Percentiles rank a stretch among this genome's conserved stretches.
Evolutionary conservation across 148 eudicot species (phyloP).

Genomic region (Talinum fruticosum): DNA sequence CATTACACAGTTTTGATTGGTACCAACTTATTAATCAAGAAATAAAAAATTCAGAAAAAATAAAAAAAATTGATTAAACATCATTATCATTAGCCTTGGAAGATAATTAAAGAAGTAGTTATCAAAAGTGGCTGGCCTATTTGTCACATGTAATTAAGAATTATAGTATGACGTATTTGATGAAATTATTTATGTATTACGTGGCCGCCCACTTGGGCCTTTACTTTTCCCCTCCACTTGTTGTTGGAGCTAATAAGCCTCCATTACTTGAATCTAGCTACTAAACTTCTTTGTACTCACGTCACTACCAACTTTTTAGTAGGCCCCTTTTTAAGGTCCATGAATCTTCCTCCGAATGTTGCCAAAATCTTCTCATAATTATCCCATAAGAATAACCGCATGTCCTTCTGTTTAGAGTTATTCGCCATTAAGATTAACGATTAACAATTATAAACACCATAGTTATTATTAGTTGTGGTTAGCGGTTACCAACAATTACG

Average conservation of each 20-base stretch:
- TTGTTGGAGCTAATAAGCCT: conserved; percentile 3
- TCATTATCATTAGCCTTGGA: neutral
- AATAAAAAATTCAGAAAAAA: no score
- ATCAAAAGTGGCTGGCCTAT: neutral
- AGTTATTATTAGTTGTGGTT: no score
- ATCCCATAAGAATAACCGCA: no score
- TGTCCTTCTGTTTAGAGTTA: no score
- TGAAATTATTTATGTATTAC: neutral
- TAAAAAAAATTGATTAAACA: no score
- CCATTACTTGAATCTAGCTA: conserved; percentile 31
- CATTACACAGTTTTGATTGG: no score
- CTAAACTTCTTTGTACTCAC: neutral
- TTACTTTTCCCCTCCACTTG: neutral
- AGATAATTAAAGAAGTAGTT: neutral
- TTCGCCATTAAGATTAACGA: no score
- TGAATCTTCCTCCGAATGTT: conserved; percentile 12
- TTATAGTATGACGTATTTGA: no score
- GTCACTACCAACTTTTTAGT: conserved; percentile 13
- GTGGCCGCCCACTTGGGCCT: conserved; percentile 13
- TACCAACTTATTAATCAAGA: no score
- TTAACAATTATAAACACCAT: no score
- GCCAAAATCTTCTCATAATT: neutral
- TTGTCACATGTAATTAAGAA: no score
- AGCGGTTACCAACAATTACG: no score
- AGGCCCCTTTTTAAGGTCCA: conserved; percentile 15